Evolutionary conservation across 2,329 filamentous ascomycete genomes (phyloP), one percentile per base, ranked within the genome.

Genomic region (Calonectria pteridis): DNA sequence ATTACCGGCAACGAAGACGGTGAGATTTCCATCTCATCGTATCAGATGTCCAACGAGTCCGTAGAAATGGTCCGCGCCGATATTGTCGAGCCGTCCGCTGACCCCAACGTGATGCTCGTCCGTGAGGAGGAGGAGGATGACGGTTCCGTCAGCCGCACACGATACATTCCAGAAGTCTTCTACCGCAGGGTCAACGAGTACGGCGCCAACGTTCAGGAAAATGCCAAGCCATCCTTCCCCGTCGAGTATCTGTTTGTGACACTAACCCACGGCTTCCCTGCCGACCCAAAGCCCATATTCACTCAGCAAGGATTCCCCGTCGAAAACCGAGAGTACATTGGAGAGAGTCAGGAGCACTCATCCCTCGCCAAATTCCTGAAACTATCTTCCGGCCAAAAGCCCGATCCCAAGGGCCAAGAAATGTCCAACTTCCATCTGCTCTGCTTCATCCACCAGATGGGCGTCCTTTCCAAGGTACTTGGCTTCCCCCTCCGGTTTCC

Each of bases 101-200:
- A 98, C 76, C 97, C 97, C 2, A 93, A 91, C 9, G 93, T 96
- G 67, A 98, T 99, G 96, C 91, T 99, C 58, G 97, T 99, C 6
- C 95, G 96, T 75, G 94, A 94, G 29, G 96, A 98, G 82, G 94
- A 96, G 73, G 95, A 98, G 79, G 94, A 96, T 66, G 93, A 95
- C 76, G 91, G 88, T 78, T 91, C 87, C 69, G 88, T 85, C 64
- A 93, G 90, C 83, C 92, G 92, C 70, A 93, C 93, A 29, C 91
- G 96, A 79, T 99, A 99, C 82, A 98, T 99, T 28, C 97, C 97
- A 0, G 97, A 99, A 81, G 96, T 99, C 6, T 99, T 98, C 85
- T 99, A 97, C 86, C 92, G 96, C 75, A 93, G 92, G 78, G 95
- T 98, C 84, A 99, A 99, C 84, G 96, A 99, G 84, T 98, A 99